Percentiles rank a stretch among this genome's conserved stretches.
phyloP scores from a whole-genome alignment of 208 protist genomes.

The Trypanosoma cruzi region DNA sequence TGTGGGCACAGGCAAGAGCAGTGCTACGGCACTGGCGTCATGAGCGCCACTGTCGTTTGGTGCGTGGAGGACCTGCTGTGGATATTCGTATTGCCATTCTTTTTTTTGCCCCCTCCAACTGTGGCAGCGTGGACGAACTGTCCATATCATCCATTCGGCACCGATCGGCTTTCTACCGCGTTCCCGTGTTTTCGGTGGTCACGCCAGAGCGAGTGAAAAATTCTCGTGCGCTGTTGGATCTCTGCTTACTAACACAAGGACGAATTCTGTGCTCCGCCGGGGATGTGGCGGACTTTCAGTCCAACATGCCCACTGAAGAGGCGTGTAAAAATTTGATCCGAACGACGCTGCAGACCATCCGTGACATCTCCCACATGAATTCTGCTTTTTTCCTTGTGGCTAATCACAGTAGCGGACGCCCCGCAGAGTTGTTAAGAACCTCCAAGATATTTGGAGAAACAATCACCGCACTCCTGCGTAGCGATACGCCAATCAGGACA shows the following conservation, averaged over 20 bases:
- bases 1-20: slow-evolving; percentile 16
- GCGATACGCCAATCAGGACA: neutral
- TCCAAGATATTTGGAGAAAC: slow-evolving; percentile 8
- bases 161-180: slow-evolving; percentile 5
- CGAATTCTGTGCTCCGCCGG: neutral
- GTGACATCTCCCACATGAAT: slow-evolving; percentile 15
- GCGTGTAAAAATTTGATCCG: slow-evolving; percentile 1
- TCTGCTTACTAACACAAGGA: slow-evolving; percentile 18
- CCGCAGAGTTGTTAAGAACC: neutral
- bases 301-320: neutral
- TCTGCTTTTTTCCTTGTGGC: slow-evolving; percentile 4
- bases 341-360: slow-evolving; percentile 6
- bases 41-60: slow-evolving; percentile 1
- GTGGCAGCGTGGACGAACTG: neutral
- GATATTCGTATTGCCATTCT: slow-evolving; percentile 6
- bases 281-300: neutral
- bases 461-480: neutral
- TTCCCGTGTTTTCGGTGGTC: slow-evolving; percentile 22
- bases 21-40: slow-evolving; percentile 11
- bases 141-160: slow-evolving; percentile 1
- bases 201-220: slow-evolving; percentile 2
- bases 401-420: neutral
- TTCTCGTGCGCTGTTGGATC: slow-evolving; percentile 1
- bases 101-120: slow-evolving; percentile 12
- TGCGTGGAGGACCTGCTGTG: neutral